These are phyloP conservation scores for Didymella segeticola DNA, from an alignment of 2,329 filamentous ascomycete species.

Conservation along the genomic window DNA sequence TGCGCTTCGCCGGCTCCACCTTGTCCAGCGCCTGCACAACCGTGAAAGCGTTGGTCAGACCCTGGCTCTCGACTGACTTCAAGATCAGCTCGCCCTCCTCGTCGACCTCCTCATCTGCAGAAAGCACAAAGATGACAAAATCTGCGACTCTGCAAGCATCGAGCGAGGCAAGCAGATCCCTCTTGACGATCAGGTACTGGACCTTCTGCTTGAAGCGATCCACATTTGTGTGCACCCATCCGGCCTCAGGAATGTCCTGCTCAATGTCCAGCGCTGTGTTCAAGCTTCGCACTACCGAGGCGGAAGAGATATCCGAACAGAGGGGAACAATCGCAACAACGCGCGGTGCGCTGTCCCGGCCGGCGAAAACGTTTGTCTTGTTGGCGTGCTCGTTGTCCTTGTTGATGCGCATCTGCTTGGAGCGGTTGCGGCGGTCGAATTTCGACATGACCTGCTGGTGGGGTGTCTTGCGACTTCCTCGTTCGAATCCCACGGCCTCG, in stretches of 20 bases:
- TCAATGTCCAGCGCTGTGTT: slow-evolving; percentile 83
- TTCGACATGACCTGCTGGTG: slow-evolving; percentile 98
- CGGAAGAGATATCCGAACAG: slow-evolving; percentile 73
- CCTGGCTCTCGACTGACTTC: slow-evolving; percentile 88
- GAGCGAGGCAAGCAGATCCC: slow-evolving; percentile 77
- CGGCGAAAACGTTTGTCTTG: slow-evolving; percentile 81
- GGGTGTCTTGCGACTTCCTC: slow-evolving; percentile 80
- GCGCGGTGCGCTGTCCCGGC: slow-evolving; percentile 83
- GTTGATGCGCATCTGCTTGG: slow-evolving; percentile 83
- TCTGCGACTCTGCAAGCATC: slow-evolving; percentile 90
- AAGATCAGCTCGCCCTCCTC: slow-evolving; percentile 83
- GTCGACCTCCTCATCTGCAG: slow-evolving; percentile 83
- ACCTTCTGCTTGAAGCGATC: slow-evolving; percentile 96
- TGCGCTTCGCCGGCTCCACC: slow-evolving; percentile 80
- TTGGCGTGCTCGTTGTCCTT: slow-evolving; percentile 86
- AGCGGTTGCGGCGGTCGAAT: slow-evolving; percentile 91
- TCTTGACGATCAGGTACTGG: slow-evolving; percentile 78
- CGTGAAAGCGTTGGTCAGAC: slow-evolving; percentile 89
- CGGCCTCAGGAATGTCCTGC: slow-evolving; percentile 65
- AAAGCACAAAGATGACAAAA: slow-evolving; percentile 87
- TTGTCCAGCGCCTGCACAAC: slow-evolving; percentile 80
- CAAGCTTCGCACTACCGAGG: slow-evolving; percentile 71
- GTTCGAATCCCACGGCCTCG: slow-evolving; percentile 65
- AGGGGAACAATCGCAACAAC: slow-evolving; percentile 89
- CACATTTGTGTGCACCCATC: slow-evolving; percentile 70